phyloP scores from a whole-genome alignment of 768 basidiomycete genomes.

The Collybiopsis luxurians region DNA sequence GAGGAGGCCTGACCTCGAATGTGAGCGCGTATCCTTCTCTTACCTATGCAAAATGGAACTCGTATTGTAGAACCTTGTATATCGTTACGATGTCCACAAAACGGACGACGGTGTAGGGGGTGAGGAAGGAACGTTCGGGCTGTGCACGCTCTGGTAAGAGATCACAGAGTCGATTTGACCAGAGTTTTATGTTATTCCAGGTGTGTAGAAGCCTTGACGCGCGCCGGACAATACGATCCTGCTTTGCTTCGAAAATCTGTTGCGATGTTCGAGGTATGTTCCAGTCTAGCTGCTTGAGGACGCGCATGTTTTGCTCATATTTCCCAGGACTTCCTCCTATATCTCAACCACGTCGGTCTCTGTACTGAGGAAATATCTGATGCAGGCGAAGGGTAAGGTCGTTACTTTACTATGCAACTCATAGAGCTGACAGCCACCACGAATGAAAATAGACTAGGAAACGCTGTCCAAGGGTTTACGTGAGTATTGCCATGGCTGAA shows the following conservation, averaged over 20 bases:
- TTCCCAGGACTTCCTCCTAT: slow-evolving; percentile 71
- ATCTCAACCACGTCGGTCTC: slow-evolving; percentile 84
- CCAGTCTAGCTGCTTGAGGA: not conserved
- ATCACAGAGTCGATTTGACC: not conserved
- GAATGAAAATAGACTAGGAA: slow-evolving; percentile 57
- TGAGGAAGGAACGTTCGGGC: slow-evolving; percentile 92
- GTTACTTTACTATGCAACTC: not conserved
- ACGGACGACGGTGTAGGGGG: slow-evolving; percentile 94
- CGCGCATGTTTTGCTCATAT: not conserved
- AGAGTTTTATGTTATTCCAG: slow-evolving; percentile 27
- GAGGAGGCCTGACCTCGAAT: slow-evolving; percentile 90
- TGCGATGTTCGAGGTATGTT: slow-evolving; percentile 83
- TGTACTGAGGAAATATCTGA: slow-evolving; percentile 86
- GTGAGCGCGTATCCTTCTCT: slow-evolving; percentile 31
- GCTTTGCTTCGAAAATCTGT: slow-evolving; percentile 65
- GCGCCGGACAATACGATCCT: slow-evolving; percentile 79
- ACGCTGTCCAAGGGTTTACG: slow-evolving; percentile 91
- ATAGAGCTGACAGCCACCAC: slow-evolving; percentile 8
- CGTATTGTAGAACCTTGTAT: slow-evolving; percentile 68
- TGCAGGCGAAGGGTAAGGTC: slow-evolving; percentile 70
- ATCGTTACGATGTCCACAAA: slow-evolving; percentile 83
- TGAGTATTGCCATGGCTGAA: too few relatives aligned
- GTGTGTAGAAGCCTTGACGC: slow-evolving; percentile 86
- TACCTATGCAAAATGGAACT: too few relatives aligned
- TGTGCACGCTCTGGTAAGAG: slow-evolving; percentile 77